Evolutionary conservation across 139 green algal genomes (phyloP).

Genomic region (Diplosphaera chodatii): DNA sequence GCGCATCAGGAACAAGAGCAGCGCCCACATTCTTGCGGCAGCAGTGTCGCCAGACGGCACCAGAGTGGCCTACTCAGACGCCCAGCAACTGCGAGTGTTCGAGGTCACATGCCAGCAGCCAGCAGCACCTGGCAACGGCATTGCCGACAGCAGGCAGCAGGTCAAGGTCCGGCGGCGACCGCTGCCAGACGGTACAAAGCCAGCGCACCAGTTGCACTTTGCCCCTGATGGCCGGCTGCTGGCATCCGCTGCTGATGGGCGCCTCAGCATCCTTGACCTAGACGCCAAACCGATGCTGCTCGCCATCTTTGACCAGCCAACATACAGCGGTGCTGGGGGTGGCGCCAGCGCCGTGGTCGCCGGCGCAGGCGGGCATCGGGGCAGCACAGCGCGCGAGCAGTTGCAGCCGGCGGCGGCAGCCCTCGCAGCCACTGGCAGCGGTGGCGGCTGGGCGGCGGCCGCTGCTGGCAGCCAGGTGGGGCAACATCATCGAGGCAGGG

Average conservation of each 20-base stretch:
- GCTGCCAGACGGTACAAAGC: slow-evolving; percentile 17
- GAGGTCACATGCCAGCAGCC: slow-evolving; percentile 8
- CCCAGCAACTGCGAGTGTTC: slow-evolving; percentile 36
- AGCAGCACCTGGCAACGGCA: not conserved
- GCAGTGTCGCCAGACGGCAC: slow-evolving; percentile 61
- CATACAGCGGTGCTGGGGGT: slow-evolving; percentile 5
- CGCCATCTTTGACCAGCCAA: not conserved
- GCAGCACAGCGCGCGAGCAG: not conserved
- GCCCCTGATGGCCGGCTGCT: slow-evolving; percentile 3
- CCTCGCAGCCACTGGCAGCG: not conserved
- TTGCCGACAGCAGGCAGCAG: not conserved
- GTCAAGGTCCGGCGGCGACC: slow-evolving; percentile 6
- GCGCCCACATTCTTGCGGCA: slow-evolving; percentile 28
- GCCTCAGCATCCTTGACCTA: not conserved
- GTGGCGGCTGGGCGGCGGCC: slow-evolving; percentile 9
- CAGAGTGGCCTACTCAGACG: slow-evolving; percentile 54
- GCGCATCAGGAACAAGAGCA: slow-evolving; percentile 27
- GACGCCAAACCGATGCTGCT: not conserved
- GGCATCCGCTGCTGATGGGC: slow-evolving; percentile 10
- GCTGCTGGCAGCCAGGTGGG: not conserved
- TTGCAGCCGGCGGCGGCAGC: not conserved
- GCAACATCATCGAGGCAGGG: too few relatives aligned
- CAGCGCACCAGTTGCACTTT: slow-evolving; percentile 22
- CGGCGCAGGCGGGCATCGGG: too few relatives aligned
- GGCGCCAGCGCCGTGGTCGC: slow-evolving; percentile 2